phyloP scores from a whole-genome alignment of 2,329 filamentous ascomycete genomes.

The Fusarium armeniacum region DNA sequence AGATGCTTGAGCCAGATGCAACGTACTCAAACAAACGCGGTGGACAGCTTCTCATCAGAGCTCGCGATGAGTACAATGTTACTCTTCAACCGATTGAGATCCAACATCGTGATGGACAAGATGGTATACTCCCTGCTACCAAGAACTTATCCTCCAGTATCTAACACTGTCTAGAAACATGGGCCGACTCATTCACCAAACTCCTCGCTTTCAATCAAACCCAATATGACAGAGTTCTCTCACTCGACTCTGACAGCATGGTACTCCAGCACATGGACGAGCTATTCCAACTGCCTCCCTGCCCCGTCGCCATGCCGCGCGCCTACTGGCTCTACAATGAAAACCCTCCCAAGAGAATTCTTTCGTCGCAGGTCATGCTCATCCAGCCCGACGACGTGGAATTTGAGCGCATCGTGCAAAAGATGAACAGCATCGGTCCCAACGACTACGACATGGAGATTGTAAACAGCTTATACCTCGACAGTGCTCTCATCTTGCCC shows the following conservation, averaged over 20 bases:
- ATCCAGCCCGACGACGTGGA: slow-evolving; percentile 70
- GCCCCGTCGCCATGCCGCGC: slow-evolving; percentile 75
- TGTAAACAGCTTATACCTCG: slow-evolving; percentile 72
- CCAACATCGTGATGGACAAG: slow-evolving; percentile 54
- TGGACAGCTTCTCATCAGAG: slow-evolving; percentile 56
- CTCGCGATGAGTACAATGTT: slow-evolving; percentile 61
- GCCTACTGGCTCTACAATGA: slow-evolving; percentile 77
- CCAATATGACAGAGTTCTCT: slow-evolving; percentile 66
- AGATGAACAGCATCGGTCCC: slow-evolving; percentile 47
- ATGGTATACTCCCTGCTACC: slow-evolving; percentile 48
- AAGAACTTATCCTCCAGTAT: accelerated
- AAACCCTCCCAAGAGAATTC: slow-evolving; percentile 56
- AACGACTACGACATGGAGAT: slow-evolving; percentile 76
- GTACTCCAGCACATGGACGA: slow-evolving; percentile 77
- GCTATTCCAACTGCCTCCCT: slow-evolving; percentile 75
- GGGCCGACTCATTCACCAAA: slow-evolving; percentile 77
- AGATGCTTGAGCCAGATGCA: slow-evolving; percentile 52
- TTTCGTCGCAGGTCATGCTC: slow-evolving; percentile 73
- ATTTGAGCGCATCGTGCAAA: slow-evolving; percentile 57
- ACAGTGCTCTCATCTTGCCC: slow-evolving; percentile 72
- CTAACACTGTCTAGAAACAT: slow-evolving; percentile 59
- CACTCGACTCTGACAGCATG: slow-evolving; percentile 74
- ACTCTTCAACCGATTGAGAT: slow-evolving; percentile 60
- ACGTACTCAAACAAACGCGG: neutral
- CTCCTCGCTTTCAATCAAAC: slow-evolving; percentile 77